Evolutionary conservation across 2,329 filamentous ascomycete species (phyloP), one percentile per base, ranked within the genome.

Genomic region (Zymoseptoria passerinii): DNA sequence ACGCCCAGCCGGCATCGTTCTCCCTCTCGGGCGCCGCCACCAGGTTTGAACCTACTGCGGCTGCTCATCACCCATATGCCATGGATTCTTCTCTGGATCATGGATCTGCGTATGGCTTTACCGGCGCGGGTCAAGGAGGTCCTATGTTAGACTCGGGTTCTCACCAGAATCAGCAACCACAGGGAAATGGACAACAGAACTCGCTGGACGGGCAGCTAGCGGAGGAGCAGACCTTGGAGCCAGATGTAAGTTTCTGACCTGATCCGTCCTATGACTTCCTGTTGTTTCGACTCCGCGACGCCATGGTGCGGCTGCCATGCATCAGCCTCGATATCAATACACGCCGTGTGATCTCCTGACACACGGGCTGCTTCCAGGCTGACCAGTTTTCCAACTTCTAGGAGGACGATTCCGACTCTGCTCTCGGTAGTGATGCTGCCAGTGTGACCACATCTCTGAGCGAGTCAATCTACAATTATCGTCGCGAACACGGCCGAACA

Each of bases 391-490:
- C 13, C 55, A 52, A 28, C 40, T 48, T 51, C 56, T 52, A 68
- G 65, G 68, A 71, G 40, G 60, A 65, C 53, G 70, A 68, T 50
- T 64, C 56, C 49, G 71, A 73, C 61, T 73, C 71, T 56, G 71
- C 71, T 8, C 58, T 73, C 8, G 71, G 71, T 29, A 68, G 67
- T 58, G 71, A 73, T 60, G 67, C 66, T 7, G 65, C 68, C 58
- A 73, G 70, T 57, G 61, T 59, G 18, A 73, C 71, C 4, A 71
- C 72, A 5, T 70, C 67, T 8, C 56, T 74, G 53, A 69, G 63
- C 59, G 70, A 72, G 50, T 72, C 70, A 8, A 72, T 74, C 40
- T 73, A 68, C 58, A 68, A 72, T 52, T 73, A 72, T 58, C 68
- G 71, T 28, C 66, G 59, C 48, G 72, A 74, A 57, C 68, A 73